A percentile compares a stretch with the other conserved stretches of the same genome.
These are phyloP conservation scores for Globisporangium polare DNA, from an alignment of 352 stramenopile species.

Conservation along the genomic window DNA sequence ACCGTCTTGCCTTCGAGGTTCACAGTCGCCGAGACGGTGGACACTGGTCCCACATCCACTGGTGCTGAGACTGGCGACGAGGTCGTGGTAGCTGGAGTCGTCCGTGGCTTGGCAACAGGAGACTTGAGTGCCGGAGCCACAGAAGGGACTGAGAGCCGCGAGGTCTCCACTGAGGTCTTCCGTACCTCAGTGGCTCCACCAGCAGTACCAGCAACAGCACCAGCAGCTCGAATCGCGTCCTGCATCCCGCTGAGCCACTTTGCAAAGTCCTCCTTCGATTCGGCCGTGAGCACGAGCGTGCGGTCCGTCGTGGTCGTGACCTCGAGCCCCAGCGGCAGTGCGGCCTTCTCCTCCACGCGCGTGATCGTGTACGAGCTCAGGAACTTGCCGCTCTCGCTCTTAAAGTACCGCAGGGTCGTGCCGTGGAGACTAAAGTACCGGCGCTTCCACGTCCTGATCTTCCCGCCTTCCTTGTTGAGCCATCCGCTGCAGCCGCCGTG, in stretches of 20 bases:
- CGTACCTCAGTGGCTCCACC: not conserved
- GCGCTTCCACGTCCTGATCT: slow-evolving; percentile 68
- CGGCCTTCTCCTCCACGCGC: slow-evolving; percentile 28
- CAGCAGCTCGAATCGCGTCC: slow-evolving; percentile 32
- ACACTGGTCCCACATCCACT: not conserved
- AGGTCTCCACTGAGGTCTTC: not conserved
- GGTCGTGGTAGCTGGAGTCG: not conserved
- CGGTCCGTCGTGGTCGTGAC: slow-evolving; percentile 40
- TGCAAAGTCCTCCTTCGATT: slow-evolving; percentile 60
- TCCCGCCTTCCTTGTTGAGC: slow-evolving; percentile 63
- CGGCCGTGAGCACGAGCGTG: slow-evolving; percentile 57
- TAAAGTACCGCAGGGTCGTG: slow-evolving; percentile 73
- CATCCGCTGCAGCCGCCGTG: slow-evolving; percentile 42
- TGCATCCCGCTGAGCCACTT: slow-evolving; percentile 35
- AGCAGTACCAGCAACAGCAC: slow-evolving; percentile 25
- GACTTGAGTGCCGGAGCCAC: not conserved
- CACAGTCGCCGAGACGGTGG: slow-evolving; percentile 13
- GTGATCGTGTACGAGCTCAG: slow-evolving; percentile 42
- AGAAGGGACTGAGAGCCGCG: not conserved
- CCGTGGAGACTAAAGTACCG: slow-evolving; percentile 75
- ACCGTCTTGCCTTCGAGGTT: slow-evolving; percentile 20
- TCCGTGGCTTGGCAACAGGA: not conserved
- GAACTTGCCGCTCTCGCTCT: slow-evolving; percentile 54
- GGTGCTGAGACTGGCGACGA: slow-evolving; percentile 1
- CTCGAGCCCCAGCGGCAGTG: slow-evolving; percentile 35